Conservation (phyloP, 306 rosid genomes). For the Corylus avellana region DNA sequence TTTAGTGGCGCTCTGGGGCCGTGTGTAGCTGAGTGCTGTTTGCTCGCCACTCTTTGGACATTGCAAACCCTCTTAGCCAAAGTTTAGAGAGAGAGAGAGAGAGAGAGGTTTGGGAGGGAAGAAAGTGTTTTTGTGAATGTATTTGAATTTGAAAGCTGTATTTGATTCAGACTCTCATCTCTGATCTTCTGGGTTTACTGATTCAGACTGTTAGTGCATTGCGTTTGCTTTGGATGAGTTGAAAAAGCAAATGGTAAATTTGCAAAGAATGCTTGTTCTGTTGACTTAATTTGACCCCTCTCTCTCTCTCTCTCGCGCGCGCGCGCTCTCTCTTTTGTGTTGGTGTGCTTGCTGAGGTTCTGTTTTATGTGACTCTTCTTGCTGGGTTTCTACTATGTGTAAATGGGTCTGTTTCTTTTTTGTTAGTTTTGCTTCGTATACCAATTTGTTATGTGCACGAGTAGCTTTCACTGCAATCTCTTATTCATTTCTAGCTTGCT, state of each 20-base stretch:
- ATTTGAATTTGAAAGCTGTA: neutral
- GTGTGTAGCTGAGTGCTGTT: no score
- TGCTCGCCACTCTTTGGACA: no score
- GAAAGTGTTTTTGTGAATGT: neutral
- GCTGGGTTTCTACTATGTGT: no score
- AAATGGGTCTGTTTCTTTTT: no score
- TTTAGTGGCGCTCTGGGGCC: no score
- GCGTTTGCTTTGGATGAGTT: neutral
- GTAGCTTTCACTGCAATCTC: neutral
- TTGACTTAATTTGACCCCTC: neutral
- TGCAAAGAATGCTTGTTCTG: neutral
- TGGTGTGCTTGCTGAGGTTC: neutral
- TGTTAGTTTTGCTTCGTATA: no score
- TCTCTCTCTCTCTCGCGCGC: neutral
- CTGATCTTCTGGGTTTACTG: neutral
- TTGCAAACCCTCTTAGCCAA: neutral
- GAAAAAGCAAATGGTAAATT: neutral
- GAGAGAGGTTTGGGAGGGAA: neutral
- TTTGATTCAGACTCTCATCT: neutral
- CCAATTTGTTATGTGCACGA: no score
- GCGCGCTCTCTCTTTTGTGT: neutral
- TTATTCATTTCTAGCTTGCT: neutral
- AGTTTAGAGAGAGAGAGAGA: neutral
- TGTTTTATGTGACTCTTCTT: no score
- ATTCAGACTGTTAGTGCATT: neutral